A percentile compares a stretch with the other conserved stretches of the same genome.
Conservation (phyloP, 345 rosid genomes). For the Microthlaspi erraticum region DNA sequence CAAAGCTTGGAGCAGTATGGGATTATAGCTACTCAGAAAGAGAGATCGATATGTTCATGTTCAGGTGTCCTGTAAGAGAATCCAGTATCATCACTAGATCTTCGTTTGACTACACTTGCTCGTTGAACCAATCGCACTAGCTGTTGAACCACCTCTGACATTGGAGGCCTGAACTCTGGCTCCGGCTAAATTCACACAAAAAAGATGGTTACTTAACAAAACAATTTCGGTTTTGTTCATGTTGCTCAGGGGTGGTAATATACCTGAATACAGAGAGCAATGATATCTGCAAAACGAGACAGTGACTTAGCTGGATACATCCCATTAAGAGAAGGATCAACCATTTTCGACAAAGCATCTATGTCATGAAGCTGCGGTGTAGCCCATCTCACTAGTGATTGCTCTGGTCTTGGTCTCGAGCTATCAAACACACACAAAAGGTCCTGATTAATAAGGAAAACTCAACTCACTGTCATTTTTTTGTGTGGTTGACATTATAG, state of each 20-base stretch:
- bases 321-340: slow-evolving; percentile 89
- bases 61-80: slow-evolving; percentile 85
- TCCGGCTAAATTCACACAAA: slow-evolving; percentile 66
- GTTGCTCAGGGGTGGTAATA: background rate
- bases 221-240: slow-evolving; percentile 9
- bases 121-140: slow-evolving; percentile 90
- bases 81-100: slow-evolving; percentile 86
- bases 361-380: slow-evolving; percentile 97
- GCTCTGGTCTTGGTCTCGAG: slow-evolving; percentile 90
- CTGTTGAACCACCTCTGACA: slow-evolving; percentile 99
- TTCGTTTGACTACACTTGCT: slow-evolving; percentile 83
- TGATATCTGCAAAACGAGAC: slow-evolving; percentile 96
- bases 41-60: slow-evolving; percentile 73
- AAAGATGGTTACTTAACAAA: slow-evolving; percentile 57
- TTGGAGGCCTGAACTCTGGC: slow-evolving; percentile 98
- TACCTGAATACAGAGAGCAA: slow-evolving; percentile 98
- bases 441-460: background rate
- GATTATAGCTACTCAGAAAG: slow-evolving; percentile 45
- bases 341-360: slow-evolving; percentile 97
- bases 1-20: background rate
- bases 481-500: background rate
- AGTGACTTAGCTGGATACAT: slow-evolving; percentile 99
- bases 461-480: background rate
- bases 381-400: slow-evolving; percentile 99
- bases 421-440: slow-evolving; percentile 46